Percentiles rank a stretch among this genome's conserved stretches.
These are phyloP conservation scores for Podosphaera xanthii DNA, from an alignment of 2,329 filamentous ascomycete genomes.

Conservation along the genomic window DNA sequence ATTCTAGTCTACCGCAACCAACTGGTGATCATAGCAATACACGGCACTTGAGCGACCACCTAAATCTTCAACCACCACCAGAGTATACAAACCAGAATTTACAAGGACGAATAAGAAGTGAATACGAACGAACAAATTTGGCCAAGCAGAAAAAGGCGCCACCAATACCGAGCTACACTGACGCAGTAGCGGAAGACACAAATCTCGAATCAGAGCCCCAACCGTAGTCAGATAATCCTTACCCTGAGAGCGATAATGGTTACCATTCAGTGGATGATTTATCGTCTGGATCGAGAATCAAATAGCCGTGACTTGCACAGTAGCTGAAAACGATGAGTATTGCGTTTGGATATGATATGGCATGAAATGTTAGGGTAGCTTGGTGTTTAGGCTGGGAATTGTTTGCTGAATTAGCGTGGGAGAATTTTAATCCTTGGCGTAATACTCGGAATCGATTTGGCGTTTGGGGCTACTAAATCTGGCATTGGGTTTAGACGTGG, in stretches of 20 bases:
- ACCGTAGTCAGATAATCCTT: slow-evolving; percentile 5
- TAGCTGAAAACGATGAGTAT: not conserved
- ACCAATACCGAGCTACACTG: slow-evolving; percentile 17
- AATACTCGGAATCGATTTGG: slow-evolving; percentile 1
- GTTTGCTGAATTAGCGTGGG: slow-evolving; percentile 3
- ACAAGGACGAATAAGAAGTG: slow-evolving; percentile 30
- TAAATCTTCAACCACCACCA: slow-evolving; percentile 37
- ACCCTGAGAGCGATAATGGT: slow-evolving; percentile 1
- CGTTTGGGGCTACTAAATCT: slow-evolving; percentile 3
- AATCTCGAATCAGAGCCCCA: slow-evolving; percentile 4
- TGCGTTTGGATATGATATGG: not conserved
- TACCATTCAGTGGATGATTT: not conserved
- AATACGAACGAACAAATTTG: slow-evolving; percentile 30
- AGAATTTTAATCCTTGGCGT: not conserved
- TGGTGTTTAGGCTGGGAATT: slow-evolving; percentile 1
- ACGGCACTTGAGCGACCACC: slow-evolving; percentile 19
- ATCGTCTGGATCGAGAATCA: slow-evolving; percentile 4
- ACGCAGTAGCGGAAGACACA: slow-evolving; percentile 14
- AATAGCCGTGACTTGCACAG: not conserved
- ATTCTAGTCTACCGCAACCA: slow-evolving; percentile 11
- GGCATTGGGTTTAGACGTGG: slow-evolving; percentile 1
- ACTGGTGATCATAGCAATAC: slow-evolving; percentile 6
- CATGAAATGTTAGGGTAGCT: not conserved
- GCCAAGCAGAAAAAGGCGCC: slow-evolving; percentile 18
- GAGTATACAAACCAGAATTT: slow-evolving; percentile 46